Conservation (phyloP, 2,329 filamentous ascomycete genomes). For the Sporothrix luriei region DNA sequence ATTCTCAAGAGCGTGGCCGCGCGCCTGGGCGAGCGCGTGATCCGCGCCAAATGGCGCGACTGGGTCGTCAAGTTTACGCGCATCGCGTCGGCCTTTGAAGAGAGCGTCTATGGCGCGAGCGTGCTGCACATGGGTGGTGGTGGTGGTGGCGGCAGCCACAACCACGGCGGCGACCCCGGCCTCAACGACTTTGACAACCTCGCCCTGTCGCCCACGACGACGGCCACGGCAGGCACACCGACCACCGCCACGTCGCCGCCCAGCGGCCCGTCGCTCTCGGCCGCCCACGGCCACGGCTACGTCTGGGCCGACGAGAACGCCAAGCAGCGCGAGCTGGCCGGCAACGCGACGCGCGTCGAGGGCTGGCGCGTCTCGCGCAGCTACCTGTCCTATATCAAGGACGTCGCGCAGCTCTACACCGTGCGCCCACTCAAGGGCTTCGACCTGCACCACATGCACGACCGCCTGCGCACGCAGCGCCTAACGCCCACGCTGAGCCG, state of each 20-base stretch:
- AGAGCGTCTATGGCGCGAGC: slow-evolving; percentile 90
- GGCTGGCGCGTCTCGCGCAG: slow-evolving; percentile 95
- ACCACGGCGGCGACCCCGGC: not conserved
- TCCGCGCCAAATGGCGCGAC: slow-evolving; percentile 88
- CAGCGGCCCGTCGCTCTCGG: slow-evolving; percentile 38
- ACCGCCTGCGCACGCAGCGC: slow-evolving; percentile 81
- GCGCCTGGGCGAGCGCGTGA: slow-evolving; percentile 83
- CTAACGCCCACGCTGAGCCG: slow-evolving; percentile 74
- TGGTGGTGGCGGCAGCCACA: not conserved
- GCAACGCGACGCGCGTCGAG: slow-evolving; percentile 90
- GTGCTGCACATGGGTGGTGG: slow-evolving; percentile 75
- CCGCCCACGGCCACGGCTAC: slow-evolving; percentile 80
- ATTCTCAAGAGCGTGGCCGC: slow-evolving; percentile 81
- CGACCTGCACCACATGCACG: slow-evolving; percentile 89
- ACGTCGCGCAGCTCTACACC: slow-evolving; percentile 65
- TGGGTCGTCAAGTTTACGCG: slow-evolving; percentile 95
- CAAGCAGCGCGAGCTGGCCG: slow-evolving; percentile 83
- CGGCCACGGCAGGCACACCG: slow-evolving; percentile 42
- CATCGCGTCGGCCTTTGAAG: slow-evolving; percentile 90
- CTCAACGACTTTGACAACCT: slow-evolving; percentile 62
- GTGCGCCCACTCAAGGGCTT: slow-evolving; percentile 73
- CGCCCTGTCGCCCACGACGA: slow-evolving; percentile 36
- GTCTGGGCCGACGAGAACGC: slow-evolving; percentile 86
- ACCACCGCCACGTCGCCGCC: not conserved
- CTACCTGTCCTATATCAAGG: slow-evolving; percentile 94